Evolutionary conservation across 345 rosid species (phyloP).

Genomic region (Angophora floribunda): DNA sequence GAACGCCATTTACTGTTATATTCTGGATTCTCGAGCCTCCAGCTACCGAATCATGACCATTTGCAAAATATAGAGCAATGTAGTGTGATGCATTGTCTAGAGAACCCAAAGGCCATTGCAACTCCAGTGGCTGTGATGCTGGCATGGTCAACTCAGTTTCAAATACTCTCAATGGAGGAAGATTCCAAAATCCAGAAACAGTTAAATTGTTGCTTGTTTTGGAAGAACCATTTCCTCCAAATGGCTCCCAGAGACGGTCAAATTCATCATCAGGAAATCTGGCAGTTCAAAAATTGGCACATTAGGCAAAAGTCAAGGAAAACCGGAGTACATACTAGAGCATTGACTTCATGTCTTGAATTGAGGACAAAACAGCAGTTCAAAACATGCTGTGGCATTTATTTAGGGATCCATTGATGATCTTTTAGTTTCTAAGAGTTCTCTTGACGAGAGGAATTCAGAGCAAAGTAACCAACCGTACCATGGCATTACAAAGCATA

Average conservation of each 20-base stretch:
- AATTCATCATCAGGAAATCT: constrained; percentile 81
- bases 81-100: constrained; percentile 36
- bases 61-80: constrained; percentile 79
- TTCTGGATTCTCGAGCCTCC: constrained; percentile 37
- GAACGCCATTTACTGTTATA: constrained; percentile 46
- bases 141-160: constrained; percentile 44
- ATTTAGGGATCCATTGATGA: background rate
- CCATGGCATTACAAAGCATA: background rate
- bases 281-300: background rate
- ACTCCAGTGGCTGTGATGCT: constrained; percentile 29
- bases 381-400: background rate
- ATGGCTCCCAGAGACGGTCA: constrained; percentile 79
- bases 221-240: constrained; percentile 5
- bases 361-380: background rate
- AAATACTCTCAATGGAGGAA: constrained; percentile 70
- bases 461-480: background rate
- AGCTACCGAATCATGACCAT: constrained; percentile 21
- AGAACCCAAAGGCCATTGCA: constrained; percentile 58
- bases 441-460: background rate
- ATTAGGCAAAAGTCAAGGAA: background rate
- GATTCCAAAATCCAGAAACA: constrained; percentile 86
- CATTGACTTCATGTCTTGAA: background rate
- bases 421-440: background rate
- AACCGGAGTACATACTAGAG: background rate
- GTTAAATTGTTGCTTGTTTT: constrained; percentile 30